These are phyloP conservation scores for Neonectria faginata DNA, from an alignment of 2,329 filamentous ascomycete genomes.

Conservation along the genomic window DNA sequence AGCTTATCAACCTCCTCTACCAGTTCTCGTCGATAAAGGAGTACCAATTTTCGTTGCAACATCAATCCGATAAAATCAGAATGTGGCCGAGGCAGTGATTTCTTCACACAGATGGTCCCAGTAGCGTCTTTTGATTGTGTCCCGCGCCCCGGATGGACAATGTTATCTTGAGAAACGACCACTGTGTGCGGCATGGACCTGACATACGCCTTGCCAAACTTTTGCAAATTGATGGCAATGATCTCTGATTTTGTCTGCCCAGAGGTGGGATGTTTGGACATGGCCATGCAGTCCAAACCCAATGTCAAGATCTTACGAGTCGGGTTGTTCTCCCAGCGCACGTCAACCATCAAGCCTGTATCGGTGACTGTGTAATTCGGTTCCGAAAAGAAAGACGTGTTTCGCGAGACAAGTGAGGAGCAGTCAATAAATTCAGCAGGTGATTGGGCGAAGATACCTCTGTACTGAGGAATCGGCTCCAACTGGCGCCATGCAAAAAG, in stretches of 20 bases:
- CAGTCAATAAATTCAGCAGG: constrained; percentile 13
- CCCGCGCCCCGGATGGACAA: constrained; percentile 1
- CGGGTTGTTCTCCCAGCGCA: neutral
- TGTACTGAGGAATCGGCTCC: constrained; percentile 7
- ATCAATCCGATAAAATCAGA: constrained; percentile 17
- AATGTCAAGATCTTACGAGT: neutral
- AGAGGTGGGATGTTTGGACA: neutral
- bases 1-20: neutral
- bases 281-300: constrained; percentile 15
- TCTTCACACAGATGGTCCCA: constrained; percentile 2
- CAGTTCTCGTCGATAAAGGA: constrained; percentile 7
- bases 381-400: constrained; percentile 11
- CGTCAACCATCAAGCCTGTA: constrained; percentile 3
- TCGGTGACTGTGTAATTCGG: constrained; percentile 14
- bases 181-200: constrained; percentile 6
- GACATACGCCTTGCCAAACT: constrained; percentile 10
- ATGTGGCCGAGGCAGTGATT: constrained; percentile 5
- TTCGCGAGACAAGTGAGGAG: constrained; percentile 6
- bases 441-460: constrained; percentile 9
- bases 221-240: constrained; percentile 6
- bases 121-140: neutral
- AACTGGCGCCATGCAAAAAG: constrained; percentile 21
- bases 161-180: neutral
- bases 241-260: neutral
- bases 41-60: constrained; percentile 4